Evolutionary conservation across 768 basidiomycete genomes (phyloP).

Genomic region (Russula virescens): DNA sequence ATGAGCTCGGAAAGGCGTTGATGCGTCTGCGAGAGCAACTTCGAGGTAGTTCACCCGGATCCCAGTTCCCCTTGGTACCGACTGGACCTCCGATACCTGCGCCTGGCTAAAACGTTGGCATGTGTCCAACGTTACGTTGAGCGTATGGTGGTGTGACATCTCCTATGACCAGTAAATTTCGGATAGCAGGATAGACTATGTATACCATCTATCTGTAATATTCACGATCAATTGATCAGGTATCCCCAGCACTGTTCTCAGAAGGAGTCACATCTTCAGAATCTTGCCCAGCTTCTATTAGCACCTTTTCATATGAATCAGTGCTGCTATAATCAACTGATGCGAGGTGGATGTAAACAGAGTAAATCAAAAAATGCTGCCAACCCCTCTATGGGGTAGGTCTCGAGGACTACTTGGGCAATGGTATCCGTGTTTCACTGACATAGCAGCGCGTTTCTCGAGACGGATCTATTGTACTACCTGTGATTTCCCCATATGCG

Average conservation of each 20-base stretch:
- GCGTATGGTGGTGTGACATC: neutral
- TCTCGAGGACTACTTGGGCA: neutral
- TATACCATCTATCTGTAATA: neutral
- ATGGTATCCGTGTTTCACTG: neutral
- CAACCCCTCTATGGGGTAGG: no score
- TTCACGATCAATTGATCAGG: neutral
- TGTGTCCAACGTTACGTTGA: neutral
- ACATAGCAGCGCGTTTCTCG: neutral
- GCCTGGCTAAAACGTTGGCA: neutral
- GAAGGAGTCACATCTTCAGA: neutral
- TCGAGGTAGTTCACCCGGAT: neutral
- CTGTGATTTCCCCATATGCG: neutral
- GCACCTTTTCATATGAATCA: neutral
- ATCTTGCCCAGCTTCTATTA: no score
- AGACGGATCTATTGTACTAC: neutral
- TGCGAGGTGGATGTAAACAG: neutral
- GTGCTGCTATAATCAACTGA: neutral
- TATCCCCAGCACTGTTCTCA: neutral
- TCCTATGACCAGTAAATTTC: neutral
- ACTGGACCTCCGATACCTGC: neutral
- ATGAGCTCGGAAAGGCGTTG: constrained; percentile 39
- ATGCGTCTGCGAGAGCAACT: constrained; percentile 34
- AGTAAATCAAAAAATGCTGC: no score
- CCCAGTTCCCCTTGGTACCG: neutral
- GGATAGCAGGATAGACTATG: no score